Conservation (phyloP, 257 asterid genomes). For the Salvia hispanica region DNA sequence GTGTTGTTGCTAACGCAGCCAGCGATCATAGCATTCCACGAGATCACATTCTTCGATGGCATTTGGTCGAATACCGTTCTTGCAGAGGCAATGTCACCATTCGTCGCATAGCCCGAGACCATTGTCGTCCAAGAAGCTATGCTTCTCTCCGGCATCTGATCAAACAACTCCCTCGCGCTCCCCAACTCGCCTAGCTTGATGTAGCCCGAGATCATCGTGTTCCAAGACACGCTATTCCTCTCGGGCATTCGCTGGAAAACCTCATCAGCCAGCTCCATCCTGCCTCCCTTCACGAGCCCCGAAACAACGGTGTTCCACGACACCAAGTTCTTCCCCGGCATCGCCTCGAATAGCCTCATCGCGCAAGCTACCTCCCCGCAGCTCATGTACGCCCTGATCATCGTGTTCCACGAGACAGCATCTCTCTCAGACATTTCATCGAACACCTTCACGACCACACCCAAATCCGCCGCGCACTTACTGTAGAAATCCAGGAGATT, state of each 20-base stretch:
- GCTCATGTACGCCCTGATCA: slow-evolving; percentile 44
- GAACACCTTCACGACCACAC: slow-evolving; percentile 32
- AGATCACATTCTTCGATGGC: slow-evolving; percentile 49
- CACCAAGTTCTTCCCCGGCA: slow-evolving; percentile 49
- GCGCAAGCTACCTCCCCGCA: slow-evolving; percentile 37
- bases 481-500: slow-evolving; percentile 49
- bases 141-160: slow-evolving; percentile 49
- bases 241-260: slow-evolving; percentile 43
- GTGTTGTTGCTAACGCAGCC: slow-evolving; percentile 48
- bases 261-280: slow-evolving; percentile 41
- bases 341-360: slow-evolving; percentile 40
- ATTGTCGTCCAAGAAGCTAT: slow-evolving; percentile 53
- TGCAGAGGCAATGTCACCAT: slow-evolving; percentile 42
- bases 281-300: slow-evolving; percentile 41
- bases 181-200: slow-evolving; percentile 35
- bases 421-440: slow-evolving; percentile 46
- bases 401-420: slow-evolving; percentile 46
- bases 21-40: slow-evolving; percentile 65
- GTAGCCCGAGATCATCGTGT: slow-evolving; percentile 43
- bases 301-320: slow-evolving; percentile 51
- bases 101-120: slow-evolving; percentile 49
- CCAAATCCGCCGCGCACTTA: slow-evolving; percentile 44
- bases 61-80: slow-evolving; percentile 38
- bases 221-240: slow-evolving; percentile 45
- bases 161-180: slow-evolving; percentile 37